Evolutionary conservation across 306 rosid species (phyloP), one percentile per base, ranked within the genome.

Genomic region (Sesbania bispinosa): DNA sequence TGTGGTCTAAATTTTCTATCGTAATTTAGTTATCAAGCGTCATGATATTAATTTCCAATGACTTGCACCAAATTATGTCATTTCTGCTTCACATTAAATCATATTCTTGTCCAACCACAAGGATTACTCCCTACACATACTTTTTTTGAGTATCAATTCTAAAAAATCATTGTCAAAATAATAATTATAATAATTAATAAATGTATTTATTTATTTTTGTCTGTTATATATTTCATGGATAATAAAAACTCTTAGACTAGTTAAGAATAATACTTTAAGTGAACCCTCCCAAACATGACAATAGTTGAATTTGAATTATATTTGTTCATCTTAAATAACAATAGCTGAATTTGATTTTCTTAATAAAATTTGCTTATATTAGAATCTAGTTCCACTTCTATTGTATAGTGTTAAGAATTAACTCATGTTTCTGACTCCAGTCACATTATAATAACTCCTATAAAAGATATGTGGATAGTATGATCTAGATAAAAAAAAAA

Each of bases 1-100:
- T 53, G 10, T 10, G 26, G 68, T 10, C 48, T 20, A 45, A 79
- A 26, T 45, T 78, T 77, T 54, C 76, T 4, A 82, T n/a, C 9
- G 6, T 39, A 71, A 41, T 74, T 30, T 13, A 16, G 11, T 69
- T 52, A 51, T 16, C 9, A 0, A 47, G 19, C 30, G 35, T 62
- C 51, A 42, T n/a, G 30, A 35, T 11, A 67, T n/a, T 4, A 53
- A 20, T 62, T n/a, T 27, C 33, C 19, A 5, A 0, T 32, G 0
- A 21, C 46, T 30, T 43, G 2, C 42, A 5, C 30, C 4, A 63
- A 29, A 75, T 84, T 82, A 75, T 71, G 62, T 10, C 89, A 89
- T 80, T 74, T 84, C 1, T 0, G 0, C 7, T 42, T 43, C 10
- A 33, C 52, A 18, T 1, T 21, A 43, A 23, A 20, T 33, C 4